Evolutionary conservation across 805 yeast species (phyloP).

Genomic region (Maudiozyma pseudohumilis): DNA sequence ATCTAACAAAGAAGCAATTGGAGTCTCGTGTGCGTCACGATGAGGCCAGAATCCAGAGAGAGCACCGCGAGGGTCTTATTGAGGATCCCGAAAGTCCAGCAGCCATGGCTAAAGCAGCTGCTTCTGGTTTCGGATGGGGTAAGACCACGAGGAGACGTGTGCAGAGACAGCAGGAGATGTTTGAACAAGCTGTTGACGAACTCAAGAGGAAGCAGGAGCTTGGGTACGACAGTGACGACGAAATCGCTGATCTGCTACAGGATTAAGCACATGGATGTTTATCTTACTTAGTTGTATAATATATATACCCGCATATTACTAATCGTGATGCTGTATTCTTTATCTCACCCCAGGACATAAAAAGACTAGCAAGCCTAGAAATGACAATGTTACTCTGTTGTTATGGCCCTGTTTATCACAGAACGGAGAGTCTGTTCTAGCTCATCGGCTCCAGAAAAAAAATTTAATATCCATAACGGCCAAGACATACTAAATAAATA

Average conservation of each 20-base stretch:
- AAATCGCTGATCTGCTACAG: constrained; percentile 58
- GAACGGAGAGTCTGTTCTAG: too few relatives aligned
- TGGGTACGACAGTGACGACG: constrained; percentile 48
- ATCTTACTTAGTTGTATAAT: too few relatives aligned
- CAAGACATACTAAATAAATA: too few relatives aligned
- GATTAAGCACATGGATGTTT: too few relatives aligned
- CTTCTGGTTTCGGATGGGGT: constrained; percentile 64
- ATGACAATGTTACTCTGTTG: too few relatives aligned
- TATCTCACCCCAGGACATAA: too few relatives aligned
- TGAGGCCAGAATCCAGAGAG: constrained; percentile 17
- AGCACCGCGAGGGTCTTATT: constrained; percentile 30
- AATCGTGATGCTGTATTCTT: too few relatives aligned
- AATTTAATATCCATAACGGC: too few relatives aligned
- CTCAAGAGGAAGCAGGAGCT: constrained; percentile 33
- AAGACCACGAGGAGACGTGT: constrained; percentile 56
- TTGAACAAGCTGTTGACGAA: constrained; percentile 40
- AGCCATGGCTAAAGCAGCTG: constrained; percentile 16
- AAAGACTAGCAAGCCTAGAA: too few relatives aligned
- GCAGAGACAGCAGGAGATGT: constrained; percentile 42
- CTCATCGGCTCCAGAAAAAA: too few relatives aligned
- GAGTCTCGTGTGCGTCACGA: constrained; percentile 38
- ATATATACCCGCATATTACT: too few relatives aligned
- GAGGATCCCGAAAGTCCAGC: constrained; percentile 31
- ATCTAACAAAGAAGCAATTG: constrained; percentile 47
- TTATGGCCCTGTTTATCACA: too few relatives aligned